Evolutionary conservation across 345 rosid genomes (phyloP).

Genomic region (Erodium maritimum): DNA sequence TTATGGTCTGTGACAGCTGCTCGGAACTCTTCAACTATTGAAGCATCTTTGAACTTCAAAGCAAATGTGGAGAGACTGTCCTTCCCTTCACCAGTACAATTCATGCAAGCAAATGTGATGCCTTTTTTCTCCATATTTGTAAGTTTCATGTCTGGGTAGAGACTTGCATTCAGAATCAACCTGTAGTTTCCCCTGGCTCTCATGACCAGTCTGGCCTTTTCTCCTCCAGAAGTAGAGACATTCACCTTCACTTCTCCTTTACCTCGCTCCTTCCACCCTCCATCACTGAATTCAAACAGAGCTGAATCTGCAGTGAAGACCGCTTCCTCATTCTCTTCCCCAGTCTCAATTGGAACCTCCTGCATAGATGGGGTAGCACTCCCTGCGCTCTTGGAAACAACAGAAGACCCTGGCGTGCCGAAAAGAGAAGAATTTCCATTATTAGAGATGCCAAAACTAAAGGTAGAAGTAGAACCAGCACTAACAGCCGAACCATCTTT

Average conservation of each 20-base stretch:
- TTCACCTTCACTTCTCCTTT: constrained; percentile 91
- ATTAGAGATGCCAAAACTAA: constrained; percentile 39
- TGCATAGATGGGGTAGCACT: constrained; percentile 54
- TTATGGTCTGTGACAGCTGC: constrained; percentile 42
- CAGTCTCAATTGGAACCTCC: constrained; percentile 78
- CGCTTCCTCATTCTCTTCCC: constrained; percentile 82
- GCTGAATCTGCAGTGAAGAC: constrained; percentile 69
- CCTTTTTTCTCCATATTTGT: constrained; percentile 92
- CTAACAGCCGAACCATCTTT: constrained; percentile 40
- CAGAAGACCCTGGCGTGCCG: constrained; percentile 31
- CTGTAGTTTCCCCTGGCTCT: constrained; percentile 86
- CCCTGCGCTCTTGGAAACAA: constrained; percentile 48
- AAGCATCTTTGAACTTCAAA: constrained; percentile 63
- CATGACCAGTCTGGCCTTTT: constrained; percentile 72
- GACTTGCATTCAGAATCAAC: constrained; percentile 78
- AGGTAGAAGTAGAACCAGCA: constrained; percentile 27
- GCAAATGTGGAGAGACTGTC: constrained; percentile 72
- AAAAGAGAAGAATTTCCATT: constrained; percentile 59
- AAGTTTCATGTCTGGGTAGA: constrained; percentile 88
- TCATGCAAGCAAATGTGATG: constrained; percentile 78
- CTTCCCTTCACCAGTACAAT: constrained; percentile 51
- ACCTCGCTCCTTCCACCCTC: constrained; percentile 95
- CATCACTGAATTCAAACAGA: constrained; percentile 59
- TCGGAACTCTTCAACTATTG: constrained; percentile 56
- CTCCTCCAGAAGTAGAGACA: constrained; percentile 39